Conservation (phyloP, 805 yeast species). For the Huiozyma naganishii region DNA sequence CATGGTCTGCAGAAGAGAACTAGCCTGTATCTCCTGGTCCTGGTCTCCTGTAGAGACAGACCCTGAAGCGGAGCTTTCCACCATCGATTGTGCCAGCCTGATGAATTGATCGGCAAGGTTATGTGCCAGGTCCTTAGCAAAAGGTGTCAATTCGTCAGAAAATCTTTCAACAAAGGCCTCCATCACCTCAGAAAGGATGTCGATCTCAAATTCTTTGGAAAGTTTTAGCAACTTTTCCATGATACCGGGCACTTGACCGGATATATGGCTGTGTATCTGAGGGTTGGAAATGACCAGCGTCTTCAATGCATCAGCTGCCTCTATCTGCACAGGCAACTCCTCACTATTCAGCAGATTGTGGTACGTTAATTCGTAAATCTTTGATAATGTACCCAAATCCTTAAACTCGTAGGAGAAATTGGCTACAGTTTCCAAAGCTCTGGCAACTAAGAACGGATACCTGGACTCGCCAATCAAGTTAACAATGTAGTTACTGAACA, state of each 20-base stretch:
- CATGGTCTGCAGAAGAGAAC: slow-evolving; percentile 60
- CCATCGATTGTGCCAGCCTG: slow-evolving; percentile 42
- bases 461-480: slow-evolving; percentile 49
- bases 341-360: slow-evolving; percentile 34
- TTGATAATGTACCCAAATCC: slow-evolving; percentile 31
- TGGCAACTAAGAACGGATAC: slow-evolving; percentile 57
- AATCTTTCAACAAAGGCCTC: slow-evolving; percentile 89
- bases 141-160: slow-evolving; percentile 80
- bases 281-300: slow-evolving; percentile 59
- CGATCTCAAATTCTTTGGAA: slow-evolving; percentile 75
- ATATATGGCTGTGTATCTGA: slow-evolving; percentile 54
- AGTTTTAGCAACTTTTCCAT: slow-evolving; percentile 70
- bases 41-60: slow-evolving; percentile 30
- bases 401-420: slow-evolving; percentile 26
- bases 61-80: slow-evolving; percentile 32
- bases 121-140: slow-evolving; percentile 55
- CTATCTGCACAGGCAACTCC: slow-evolving; percentile 66
- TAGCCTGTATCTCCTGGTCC: slow-evolving; percentile 60
- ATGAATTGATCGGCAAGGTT: slow-evolving; percentile 55
- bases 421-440: slow-evolving; percentile 53
- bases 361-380: slow-evolving; percentile 32
- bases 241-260: slow-evolving; percentile 63
- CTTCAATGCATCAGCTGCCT: slow-evolving; percentile 81
- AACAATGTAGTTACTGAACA: slow-evolving; percentile 48
- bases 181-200: slow-evolving; percentile 80